Evolutionary conservation across 2,329 filamentous ascomycete species (phyloP).

Genomic region (Chaetomium sp.): DNA sequence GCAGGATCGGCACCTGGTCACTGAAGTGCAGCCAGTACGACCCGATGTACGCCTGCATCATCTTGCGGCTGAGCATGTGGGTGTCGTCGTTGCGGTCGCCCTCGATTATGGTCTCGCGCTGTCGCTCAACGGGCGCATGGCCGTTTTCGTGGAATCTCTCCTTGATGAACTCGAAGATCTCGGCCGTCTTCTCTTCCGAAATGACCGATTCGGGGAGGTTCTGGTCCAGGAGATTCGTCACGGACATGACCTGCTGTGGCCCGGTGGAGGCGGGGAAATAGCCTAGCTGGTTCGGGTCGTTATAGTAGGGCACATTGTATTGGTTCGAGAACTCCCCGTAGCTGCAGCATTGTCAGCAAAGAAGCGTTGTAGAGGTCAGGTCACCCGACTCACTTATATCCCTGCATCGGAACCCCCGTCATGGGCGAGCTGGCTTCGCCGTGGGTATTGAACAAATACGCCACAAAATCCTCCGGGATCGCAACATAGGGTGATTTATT

Average conservation of each 20-base stretch:
- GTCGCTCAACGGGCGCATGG: conserved; percentile 70
- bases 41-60: conserved; percentile 93
- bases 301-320: conserved; percentile 54
- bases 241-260: conserved; percentile 82
- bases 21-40: conserved; percentile 97
- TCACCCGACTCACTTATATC: conserved; percentile 51
- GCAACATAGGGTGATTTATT: conserved; percentile 83
- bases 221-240: conserved; percentile 81
- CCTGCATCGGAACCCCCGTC: conserved; percentile 52
- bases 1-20: conserved; percentile 89
- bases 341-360: conserved; percentile 43
- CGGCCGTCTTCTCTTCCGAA: conserved; percentile 83
- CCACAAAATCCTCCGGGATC: conserved; percentile 84
- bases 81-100: conserved; percentile 70
- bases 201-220: conserved; percentile 77
- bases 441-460: conserved; percentile 77
- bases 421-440: conserved; percentile 54
- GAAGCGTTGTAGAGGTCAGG: too few relatives aligned
- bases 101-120: conserved; percentile 75
- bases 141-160: conserved; percentile 80
- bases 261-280: conserved; percentile 59
- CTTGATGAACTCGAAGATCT: conserved; percentile 79
- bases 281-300: conserved; percentile 52
- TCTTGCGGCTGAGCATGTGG: conserved; percentile 77
- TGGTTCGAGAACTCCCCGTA: conserved; percentile 56